phyloP scores from a whole-genome alignment of 108 stramenopile species.

The Discostella pseudostelligera region DNA sequence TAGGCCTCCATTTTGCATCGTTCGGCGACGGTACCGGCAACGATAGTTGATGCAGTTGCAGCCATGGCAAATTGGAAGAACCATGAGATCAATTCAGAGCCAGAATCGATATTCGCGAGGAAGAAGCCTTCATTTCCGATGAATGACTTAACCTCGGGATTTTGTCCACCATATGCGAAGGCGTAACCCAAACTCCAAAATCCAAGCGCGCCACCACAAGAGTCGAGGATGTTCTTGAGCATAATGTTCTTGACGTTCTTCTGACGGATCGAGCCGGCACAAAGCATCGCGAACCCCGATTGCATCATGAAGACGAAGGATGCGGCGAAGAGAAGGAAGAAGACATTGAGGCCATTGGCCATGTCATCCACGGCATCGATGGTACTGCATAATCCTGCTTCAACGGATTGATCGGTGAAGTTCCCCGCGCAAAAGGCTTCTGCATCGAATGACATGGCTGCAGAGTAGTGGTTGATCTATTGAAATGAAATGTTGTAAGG shows the following conservation, averaged over 20 bases:
- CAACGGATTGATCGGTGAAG: neutral
- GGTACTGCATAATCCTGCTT: neutral
- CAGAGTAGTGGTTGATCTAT: neutral
- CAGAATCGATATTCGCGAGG: conserved; percentile 9
- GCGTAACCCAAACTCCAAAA: conserved; percentile 63
- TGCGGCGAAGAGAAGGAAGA: conserved; percentile 41
- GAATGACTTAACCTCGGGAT: no score
- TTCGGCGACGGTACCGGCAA: conserved; percentile 69
- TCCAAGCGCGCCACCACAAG: conserved; percentile 53
- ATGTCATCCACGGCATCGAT: conserved; percentile 5
- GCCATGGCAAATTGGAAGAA: conserved; percentile 82
- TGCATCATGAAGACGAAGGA: conserved; percentile 70
- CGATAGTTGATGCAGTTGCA: conserved; percentile 70
- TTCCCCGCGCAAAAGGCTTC: neutral
- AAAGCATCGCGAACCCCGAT: conserved; percentile 83
- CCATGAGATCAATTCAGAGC: conserved; percentile 58
- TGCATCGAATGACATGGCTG: neutral
- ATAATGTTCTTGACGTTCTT: conserved; percentile 66
- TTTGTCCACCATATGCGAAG: conserved; percentile 52
- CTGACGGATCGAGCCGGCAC: conserved; percentile 56
- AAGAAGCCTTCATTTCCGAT: conserved; percentile 42
- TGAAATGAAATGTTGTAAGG: no score
- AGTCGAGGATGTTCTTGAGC: conserved; percentile 68
- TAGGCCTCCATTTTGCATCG: conserved; percentile 80
- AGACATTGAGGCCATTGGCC: conserved; percentile 22